Percentiles rank a stretch among this genome's conserved stretches.
Evolutionary conservation across 331 rosid genomes (phyloP).

Genomic region (Malus hybrid): DNA sequence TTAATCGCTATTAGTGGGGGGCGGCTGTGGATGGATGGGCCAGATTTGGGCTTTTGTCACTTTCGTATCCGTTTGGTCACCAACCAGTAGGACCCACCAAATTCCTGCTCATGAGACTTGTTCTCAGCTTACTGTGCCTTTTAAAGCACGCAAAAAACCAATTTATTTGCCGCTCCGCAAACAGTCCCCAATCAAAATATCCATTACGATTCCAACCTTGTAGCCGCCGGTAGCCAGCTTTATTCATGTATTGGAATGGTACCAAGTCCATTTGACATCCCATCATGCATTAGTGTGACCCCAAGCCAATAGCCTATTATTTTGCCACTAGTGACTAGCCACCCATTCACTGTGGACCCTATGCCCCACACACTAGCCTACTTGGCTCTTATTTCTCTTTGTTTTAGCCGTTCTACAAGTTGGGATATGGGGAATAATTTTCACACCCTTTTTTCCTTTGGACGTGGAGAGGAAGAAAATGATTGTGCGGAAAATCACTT

Average conservation of each 20-base stretch:
- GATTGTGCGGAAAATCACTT: no score
- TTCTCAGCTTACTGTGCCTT: not conserved
- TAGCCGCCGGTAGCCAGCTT: slow-evolving; percentile 8
- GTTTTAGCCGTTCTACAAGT: not conserved
- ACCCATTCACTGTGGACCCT: not conserved
- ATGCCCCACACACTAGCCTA: not conserved
- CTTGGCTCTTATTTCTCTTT: not conserved
- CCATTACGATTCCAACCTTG: not conserved
- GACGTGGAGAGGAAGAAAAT: no score
- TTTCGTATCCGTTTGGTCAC: slow-evolving; percentile 40
- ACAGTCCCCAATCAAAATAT: not conserved
- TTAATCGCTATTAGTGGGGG: slow-evolving; percentile 10
- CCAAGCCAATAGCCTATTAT: not conserved
- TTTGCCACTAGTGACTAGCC: not conserved
- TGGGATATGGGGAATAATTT: no score
- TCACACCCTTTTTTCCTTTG: no score
- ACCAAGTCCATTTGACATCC: not conserved
- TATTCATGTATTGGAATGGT: not conserved
- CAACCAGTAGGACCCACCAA: slow-evolving; percentile 45
- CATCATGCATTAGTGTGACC: not conserved
- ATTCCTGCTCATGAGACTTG: not conserved
- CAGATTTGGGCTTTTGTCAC: slow-evolving; percentile 7
- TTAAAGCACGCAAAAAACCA: not conserved
- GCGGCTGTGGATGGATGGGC: slow-evolving; percentile 32
- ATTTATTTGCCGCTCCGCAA: not conserved